Evolutionary conservation across 1,284 basidiomycete species (phyloP).

Genomic region (Puccinia hordei): DNA sequence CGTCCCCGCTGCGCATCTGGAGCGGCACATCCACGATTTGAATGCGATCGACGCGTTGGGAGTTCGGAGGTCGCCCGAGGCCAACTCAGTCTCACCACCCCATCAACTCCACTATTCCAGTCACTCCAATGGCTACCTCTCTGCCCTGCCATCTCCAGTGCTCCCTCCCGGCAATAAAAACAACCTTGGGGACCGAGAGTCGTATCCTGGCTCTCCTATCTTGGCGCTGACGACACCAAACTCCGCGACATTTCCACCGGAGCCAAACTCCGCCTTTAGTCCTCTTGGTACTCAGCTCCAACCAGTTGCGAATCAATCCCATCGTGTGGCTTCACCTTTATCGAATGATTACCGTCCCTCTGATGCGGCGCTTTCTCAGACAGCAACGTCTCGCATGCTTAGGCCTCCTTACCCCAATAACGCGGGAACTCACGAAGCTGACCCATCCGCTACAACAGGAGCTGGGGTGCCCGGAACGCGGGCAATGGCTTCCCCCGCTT

Average conservation of each 20-base stretch:
- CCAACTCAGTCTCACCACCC: constrained; percentile 11
- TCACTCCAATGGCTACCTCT: constrained; percentile 33
- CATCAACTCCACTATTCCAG: constrained; percentile 6
- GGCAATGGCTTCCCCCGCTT: not conserved
- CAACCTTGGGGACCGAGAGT: not conserved
- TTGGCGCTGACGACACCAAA: constrained; percentile 29
- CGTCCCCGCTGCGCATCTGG: not conserved
- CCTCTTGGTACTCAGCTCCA: constrained; percentile 1
- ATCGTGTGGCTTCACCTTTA: constrained; percentile 8
- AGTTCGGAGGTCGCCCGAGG: constrained; percentile 9
- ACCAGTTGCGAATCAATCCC: not conserved
- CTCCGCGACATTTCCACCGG: constrained; percentile 30
- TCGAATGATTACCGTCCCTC: not conserved
- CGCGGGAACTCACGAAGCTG: not conserved
- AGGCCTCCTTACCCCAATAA: constrained; percentile 14
- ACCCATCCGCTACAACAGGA: not conserved
- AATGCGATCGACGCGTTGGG: constrained; percentile 22
- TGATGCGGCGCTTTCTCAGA: constrained; percentile 28
- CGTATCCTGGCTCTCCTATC: constrained; percentile 40
- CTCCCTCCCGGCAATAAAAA: not conserved
- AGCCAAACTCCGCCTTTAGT: constrained; percentile 14
- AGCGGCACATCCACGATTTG: constrained; percentile 6
- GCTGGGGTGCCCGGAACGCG: not conserved
- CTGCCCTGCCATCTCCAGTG: constrained; percentile 24
- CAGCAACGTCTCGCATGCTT: not conserved